These are phyloP conservation scores for Phytophthora hybrid DNA, from an alignment of 352 stramenopile genomes.

Conservation along the genomic window DNA sequence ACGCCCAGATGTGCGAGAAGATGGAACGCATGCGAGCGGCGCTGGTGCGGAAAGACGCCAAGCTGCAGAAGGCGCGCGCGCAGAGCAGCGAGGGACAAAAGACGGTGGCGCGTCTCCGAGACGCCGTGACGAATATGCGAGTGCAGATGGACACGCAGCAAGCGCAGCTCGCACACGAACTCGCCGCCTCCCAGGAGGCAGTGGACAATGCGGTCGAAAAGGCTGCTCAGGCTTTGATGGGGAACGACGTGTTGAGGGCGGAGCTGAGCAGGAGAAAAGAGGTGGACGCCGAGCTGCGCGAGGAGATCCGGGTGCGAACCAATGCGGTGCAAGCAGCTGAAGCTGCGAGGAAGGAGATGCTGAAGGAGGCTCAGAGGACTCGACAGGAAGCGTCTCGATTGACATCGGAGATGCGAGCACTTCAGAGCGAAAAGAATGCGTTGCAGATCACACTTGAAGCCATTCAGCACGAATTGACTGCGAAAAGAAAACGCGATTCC, in stretches of 20 bases:
- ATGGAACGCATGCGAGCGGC: slow-evolving; percentile 47
- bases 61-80: slow-evolving; percentile 43
- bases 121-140: slow-evolving; percentile 12
- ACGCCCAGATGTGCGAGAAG: slow-evolving; percentile 51
- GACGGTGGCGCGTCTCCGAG: slow-evolving; percentile 14
- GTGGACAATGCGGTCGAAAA: slow-evolving; percentile 55
- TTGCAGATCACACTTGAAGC: slow-evolving; percentile 9
- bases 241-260: slow-evolving; percentile 28
- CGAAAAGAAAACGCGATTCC: slow-evolving; percentile 12
- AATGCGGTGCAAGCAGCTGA: slow-evolving; percentile 13
- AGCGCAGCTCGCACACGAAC: slow-evolving; percentile 29
- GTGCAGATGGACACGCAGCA: slow-evolving; percentile 22
- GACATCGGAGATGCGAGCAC: background rate
- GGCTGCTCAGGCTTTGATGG: slow-evolving; percentile 45
- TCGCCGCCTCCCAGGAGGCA: slow-evolving; percentile 36
- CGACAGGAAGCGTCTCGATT: background rate
- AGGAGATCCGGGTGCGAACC: slow-evolving; percentile 2
- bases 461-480: slow-evolving; percentile 24
- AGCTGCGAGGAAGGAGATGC: background rate
- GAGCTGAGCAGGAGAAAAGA: slow-evolving; percentile 14
- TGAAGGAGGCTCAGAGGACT: slow-evolving; percentile 22
- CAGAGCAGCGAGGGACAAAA: slow-evolving; percentile 29
- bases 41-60: slow-evolving; percentile 45
- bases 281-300: slow-evolving; percentile 8
- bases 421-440: slow-evolving; percentile 20